Percentiles rank a stretch among this genome's conserved stretches.
phyloP scores from a whole-genome alignment of 176 grass and related monocot genomes.

The Avena insularis region DNA sequence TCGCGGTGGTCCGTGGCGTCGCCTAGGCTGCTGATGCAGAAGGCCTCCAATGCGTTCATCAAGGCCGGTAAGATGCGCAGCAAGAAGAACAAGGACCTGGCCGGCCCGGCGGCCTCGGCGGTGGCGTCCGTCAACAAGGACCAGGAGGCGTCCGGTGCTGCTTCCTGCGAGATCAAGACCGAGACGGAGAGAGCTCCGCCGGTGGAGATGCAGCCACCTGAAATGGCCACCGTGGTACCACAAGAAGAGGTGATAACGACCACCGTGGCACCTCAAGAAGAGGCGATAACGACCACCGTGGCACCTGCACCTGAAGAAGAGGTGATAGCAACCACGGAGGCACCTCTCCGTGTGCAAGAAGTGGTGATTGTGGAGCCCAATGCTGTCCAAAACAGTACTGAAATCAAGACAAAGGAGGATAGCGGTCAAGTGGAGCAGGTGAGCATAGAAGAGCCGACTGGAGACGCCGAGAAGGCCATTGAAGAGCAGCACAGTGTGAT shows the following conservation, averaged over 20 bases:
- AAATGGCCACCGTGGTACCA: not conserved
- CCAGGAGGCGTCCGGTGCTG: not conserved
- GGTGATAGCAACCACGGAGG: not conserved
- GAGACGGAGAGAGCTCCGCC: conserved; percentile 4
- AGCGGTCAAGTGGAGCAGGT: not conserved
- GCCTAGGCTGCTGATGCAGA: conserved; percentile 58
- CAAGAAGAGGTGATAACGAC: not conserved
- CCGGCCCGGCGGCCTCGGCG: not conserved
- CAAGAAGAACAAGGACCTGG: conserved; percentile 39
- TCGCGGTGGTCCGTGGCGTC: conserved; percentile 53
- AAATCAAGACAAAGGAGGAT: conserved; percentile 1
- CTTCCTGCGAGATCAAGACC: not conserved
- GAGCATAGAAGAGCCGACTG: not conserved
- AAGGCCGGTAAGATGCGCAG: conserved; percentile 26
- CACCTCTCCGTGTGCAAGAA: conserved; percentile 21
- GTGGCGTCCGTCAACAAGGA: conserved; percentile 16
- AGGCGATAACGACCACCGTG: not conserved
- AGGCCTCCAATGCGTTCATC: conserved; percentile 50
- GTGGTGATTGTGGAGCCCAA: conserved; percentile 36
- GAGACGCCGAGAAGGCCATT: not conserved
- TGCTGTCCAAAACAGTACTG: not conserved
- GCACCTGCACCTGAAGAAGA: conserved; percentile 2
- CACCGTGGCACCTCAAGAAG: too few relatives aligned
- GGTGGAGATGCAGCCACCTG: not conserved
- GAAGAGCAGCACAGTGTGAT: conserved; percentile 24